Evolutionary conservation across 352 stramenopile species (phyloP).

Genomic region (Globisporangium polare): DNA sequence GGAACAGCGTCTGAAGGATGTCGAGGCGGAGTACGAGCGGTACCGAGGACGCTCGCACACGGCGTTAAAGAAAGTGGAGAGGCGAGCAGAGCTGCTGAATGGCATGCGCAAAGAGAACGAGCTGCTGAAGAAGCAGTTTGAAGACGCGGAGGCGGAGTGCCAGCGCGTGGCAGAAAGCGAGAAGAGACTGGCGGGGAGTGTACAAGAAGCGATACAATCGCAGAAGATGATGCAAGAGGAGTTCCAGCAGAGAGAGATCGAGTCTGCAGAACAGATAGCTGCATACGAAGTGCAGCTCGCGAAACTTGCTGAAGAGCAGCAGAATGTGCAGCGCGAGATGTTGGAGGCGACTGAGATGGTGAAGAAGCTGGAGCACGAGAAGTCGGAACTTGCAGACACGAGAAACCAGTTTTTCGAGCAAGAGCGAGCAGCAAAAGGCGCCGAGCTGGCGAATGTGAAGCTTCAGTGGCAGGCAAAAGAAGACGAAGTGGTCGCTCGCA

Average conservation of each 20-base stretch:
- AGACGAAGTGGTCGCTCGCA: constrained; percentile 18
- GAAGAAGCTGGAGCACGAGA: constrained; percentile 5
- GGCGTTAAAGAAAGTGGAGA: constrained; percentile 80
- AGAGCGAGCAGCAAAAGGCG: background rate
- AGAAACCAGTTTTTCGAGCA: background rate
- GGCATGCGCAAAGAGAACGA: constrained; percentile 78
- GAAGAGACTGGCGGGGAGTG: constrained; percentile 10
- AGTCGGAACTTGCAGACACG: constrained; percentile 3
- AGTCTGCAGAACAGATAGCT: constrained; percentile 20
- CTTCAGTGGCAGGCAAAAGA: constrained; percentile 21
- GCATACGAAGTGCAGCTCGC: constrained; percentile 23
- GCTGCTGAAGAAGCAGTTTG: constrained; percentile 23
- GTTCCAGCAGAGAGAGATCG: constrained; percentile 28
- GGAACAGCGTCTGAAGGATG: constrained; percentile 28
- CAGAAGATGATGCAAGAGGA: constrained; percentile 36
- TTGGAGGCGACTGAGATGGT: constrained; percentile 20
- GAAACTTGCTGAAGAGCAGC: constrained; percentile 20
- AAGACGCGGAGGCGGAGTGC: constrained; percentile 17
- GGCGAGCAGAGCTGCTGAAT: constrained; percentile 72
- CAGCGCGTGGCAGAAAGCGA: constrained; percentile 17
- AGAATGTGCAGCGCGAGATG: constrained; percentile 15
- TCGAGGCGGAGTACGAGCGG: constrained; percentile 55
- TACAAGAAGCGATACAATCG: constrained; percentile 27
- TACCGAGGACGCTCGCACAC: constrained; percentile 67
- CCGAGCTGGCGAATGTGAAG: constrained; percentile 16